Percentiles rank a stretch among this genome's conserved stretches.
Evolutionary conservation across 805 yeast genomes (phyloP).

Genomic region (Yamadazyma endophytica): DNA sequence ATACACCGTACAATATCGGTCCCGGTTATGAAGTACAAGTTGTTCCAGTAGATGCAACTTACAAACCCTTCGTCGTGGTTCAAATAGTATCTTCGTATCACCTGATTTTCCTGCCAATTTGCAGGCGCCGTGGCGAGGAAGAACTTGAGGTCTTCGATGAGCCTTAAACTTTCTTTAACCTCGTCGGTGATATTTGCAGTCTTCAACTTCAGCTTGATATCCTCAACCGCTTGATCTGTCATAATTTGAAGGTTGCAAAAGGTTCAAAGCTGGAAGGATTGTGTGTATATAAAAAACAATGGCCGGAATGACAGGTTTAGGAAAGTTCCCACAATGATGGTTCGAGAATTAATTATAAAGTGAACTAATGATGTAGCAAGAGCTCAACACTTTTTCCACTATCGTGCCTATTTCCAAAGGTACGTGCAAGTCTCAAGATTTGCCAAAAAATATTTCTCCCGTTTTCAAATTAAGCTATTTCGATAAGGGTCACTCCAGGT

Average conservation of each 20-base stretch:
- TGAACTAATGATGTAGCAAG: too few relatives aligned
- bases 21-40: slow-evolving; percentile 85
- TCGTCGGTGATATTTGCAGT: slow-evolving; percentile 9
- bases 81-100: slow-evolving; percentile 77
- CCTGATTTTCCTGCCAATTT: slow-evolving; percentile 85
- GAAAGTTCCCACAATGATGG: too few relatives aligned
- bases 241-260: slow-evolving; percentile 2
- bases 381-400: too few relatives aligned
- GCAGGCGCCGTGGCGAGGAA: slow-evolving; percentile 93
- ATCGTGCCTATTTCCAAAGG: too few relatives aligned
- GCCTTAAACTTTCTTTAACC: slow-evolving; percentile 47
- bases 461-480: too few relatives aligned
- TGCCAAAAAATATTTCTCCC: too few relatives aligned
- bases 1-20: slow-evolving; percentile 94
- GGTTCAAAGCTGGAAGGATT: neutral
- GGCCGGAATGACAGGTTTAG: too few relatives aligned
- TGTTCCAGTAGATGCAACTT: slow-evolving; percentile 91
- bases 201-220: slow-evolving; percentile 3
- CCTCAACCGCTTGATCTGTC: slow-evolving; percentile 3
- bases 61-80: slow-evolving; percentile 89
- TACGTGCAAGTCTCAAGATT: too few relatives aligned
- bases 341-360: too few relatives aligned
- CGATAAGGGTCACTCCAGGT: too few relatives aligned
- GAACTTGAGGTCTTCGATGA: slow-evolving; percentile 75
- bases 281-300: neutral